Conservation (phyloP, 1,139 yeast genomes). For the Taphrina sp. region DNA sequence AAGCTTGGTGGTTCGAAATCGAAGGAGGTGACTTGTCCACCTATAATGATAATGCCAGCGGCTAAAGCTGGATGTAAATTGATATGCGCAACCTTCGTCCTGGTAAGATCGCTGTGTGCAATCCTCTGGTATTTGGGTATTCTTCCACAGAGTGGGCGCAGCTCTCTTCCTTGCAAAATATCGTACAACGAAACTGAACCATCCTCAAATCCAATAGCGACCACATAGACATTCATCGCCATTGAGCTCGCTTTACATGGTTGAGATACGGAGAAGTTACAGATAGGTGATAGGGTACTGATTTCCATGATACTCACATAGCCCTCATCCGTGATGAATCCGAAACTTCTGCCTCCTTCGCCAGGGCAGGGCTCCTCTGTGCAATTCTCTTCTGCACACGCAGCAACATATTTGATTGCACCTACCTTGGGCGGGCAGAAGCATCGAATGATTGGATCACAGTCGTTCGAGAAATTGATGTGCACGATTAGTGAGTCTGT, state of each 20-base stretch:
- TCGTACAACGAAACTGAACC: slow-evolving; percentile 8
- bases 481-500: no score
- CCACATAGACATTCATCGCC: not conserved
- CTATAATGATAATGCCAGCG: slow-evolving; percentile 2
- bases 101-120: slow-evolving; percentile 1
- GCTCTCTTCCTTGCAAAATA: not conserved
- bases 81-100: slow-evolving; percentile 5
- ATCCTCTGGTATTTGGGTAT: slow-evolving; percentile 1
- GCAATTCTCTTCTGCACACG: no score
- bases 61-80: slow-evolving; percentile 3
- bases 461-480: no score
- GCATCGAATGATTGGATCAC: not conserved
- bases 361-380: no score
- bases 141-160: slow-evolving; percentile 7
- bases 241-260: no score
- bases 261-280: not conserved
- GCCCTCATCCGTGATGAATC: not conserved
- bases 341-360: not conserved
- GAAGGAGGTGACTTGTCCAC: slow-evolving; percentile 8
- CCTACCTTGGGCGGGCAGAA: not conserved
- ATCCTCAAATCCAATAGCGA: slow-evolving; percentile 13
- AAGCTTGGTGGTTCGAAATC: slow-evolving; percentile 9
- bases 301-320: not conserved
- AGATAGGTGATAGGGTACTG: not conserved
- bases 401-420: no score